Evolutionary conservation across 805 yeast genomes (phyloP).

Genomic region (Tetrapisispora phaffii): DNA sequence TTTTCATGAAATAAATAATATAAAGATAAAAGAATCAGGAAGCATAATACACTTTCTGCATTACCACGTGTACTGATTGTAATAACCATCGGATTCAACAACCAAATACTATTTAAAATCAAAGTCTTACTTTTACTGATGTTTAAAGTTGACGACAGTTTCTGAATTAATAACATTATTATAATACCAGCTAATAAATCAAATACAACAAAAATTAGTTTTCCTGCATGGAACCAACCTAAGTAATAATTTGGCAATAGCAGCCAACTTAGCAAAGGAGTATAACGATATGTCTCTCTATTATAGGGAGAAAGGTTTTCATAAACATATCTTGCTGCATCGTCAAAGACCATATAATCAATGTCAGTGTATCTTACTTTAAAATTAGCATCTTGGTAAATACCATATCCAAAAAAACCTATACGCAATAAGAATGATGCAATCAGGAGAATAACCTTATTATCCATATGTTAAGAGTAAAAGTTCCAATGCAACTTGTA

Average conservation of each 20-base stretch:
- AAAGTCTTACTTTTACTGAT: conserved; percentile 10
- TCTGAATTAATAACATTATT: conserved; percentile 35
- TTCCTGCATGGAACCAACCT: conserved; percentile 61
- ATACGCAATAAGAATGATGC: conserved; percentile 36
- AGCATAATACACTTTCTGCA: conserved; percentile 81
- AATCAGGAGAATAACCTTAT: background rate
- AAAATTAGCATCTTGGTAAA: conserved; percentile 75
- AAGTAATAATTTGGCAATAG: conserved; percentile 52
- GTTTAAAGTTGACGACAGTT: background rate
- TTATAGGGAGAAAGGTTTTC: conserved; percentile 58
- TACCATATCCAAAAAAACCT: conserved; percentile 65
- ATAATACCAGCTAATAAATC: conserved; percentile 75
- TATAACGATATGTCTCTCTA: conserved; percentile 86
- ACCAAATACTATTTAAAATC: conserved; percentile 58
- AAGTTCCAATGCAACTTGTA: background rate
- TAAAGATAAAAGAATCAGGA: conserved; percentile 53
- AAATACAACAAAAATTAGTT: conserved; percentile 61
- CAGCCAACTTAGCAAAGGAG: conserved; percentile 83
- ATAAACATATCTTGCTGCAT: conserved; percentile 69
- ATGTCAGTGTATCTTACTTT: conserved; percentile 85
- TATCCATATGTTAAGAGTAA: background rate
- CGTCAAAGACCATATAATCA: conserved; percentile 88
- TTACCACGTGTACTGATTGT: conserved; percentile 91
- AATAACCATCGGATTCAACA: conserved; percentile 88
- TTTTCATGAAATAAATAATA: conserved; percentile 33